Evolutionary conservation across 495 filamentous ascomycete species (phyloP).

Genomic region (Penicillium chermesinum): DNA sequence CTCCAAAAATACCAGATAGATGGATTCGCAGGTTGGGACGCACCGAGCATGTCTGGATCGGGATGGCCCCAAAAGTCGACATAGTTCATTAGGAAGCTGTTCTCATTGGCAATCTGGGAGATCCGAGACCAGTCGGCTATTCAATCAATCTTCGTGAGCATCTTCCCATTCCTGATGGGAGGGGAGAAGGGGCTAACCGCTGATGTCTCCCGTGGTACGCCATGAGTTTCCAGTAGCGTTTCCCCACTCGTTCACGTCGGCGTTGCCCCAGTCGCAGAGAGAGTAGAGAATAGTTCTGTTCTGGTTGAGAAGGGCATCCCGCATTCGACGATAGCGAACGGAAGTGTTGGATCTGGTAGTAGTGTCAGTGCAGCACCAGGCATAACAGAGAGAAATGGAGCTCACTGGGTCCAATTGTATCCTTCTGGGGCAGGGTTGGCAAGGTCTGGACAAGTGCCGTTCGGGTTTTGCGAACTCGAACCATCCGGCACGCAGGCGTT

Average conservation of each 20-base stretch:
- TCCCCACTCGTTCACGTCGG: constrained; percentile 49
- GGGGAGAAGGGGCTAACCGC: constrained; percentile 26
- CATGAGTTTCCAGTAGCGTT: constrained; percentile 47
- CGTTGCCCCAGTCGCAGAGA: constrained; percentile 61
- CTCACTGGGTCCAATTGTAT: constrained; percentile 45
- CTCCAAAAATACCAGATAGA: no score
- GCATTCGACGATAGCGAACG: constrained; percentile 53
- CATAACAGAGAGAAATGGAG: not conserved
- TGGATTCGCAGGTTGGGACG: no score
- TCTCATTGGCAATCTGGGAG: constrained; percentile 36
- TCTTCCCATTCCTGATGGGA: no score
- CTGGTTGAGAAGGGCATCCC: constrained; percentile 49
- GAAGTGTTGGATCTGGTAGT: constrained; percentile 39
- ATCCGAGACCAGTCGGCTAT: constrained; percentile 40
- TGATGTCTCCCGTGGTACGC: constrained; percentile 53
- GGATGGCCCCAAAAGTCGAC: constrained; percentile 52
- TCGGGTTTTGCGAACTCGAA: constrained; percentile 19
- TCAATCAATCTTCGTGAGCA: constrained; percentile 6
- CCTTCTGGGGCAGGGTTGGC: constrained; percentile 35
- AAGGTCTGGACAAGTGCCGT: constrained; percentile 39
- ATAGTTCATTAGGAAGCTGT: constrained; percentile 42
- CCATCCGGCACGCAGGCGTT: constrained; percentile 33
- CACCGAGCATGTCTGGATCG: constrained; percentile 59
- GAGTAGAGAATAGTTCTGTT: constrained; percentile 58
- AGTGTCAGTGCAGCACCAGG: not conserved